Evolutionary conservation across 1,284 basidiomycete species (phyloP).

Genomic region (Leccinum idahoense): DNA sequence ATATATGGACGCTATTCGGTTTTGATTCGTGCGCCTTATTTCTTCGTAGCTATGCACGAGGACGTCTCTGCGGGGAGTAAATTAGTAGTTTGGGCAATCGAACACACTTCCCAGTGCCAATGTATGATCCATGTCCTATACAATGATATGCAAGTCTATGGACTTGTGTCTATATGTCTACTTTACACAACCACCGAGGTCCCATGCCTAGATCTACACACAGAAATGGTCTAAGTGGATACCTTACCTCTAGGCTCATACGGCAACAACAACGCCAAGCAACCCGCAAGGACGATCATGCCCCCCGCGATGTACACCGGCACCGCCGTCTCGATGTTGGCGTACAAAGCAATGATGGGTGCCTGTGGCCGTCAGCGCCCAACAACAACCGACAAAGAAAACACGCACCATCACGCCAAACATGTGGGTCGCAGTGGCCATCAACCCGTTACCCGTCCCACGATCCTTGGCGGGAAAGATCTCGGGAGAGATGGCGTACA

Average conservation of each 20-base stretch:
- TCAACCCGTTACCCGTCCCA: conserved; percentile 69
- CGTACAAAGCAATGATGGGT: conserved; percentile 57
- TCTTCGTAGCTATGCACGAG: not conserved
- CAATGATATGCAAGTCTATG: not conserved
- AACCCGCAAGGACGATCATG: conserved; percentile 62
- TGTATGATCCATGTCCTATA: not conserved
- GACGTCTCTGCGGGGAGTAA: not conserved
- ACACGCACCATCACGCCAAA: conserved; percentile 57
- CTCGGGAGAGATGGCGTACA: conserved; percentile 65
- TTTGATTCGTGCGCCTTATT: not conserved
- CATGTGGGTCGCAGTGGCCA: conserved; percentile 53
- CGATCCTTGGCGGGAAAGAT: conserved; percentile 68
- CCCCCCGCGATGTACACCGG: conserved; percentile 77
- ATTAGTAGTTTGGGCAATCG: not conserved
- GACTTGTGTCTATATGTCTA: not conserved
- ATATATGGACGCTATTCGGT: not conserved
- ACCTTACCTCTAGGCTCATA: conserved; percentile 71
- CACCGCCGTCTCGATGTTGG: conserved; percentile 57
- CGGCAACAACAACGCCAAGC: conserved; percentile 67
- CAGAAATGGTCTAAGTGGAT: conserved; percentile 39
- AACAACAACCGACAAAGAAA: not conserved
- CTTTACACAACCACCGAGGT: not conserved
- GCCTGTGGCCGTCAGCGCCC: not conserved
- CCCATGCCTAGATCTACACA: too few species aligned
- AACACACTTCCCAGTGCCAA: not conserved